phyloP scores from a whole-genome alignment of 1,284 basidiomycete species.

The Ceratorhiza oryzae-sativae region DNA sequence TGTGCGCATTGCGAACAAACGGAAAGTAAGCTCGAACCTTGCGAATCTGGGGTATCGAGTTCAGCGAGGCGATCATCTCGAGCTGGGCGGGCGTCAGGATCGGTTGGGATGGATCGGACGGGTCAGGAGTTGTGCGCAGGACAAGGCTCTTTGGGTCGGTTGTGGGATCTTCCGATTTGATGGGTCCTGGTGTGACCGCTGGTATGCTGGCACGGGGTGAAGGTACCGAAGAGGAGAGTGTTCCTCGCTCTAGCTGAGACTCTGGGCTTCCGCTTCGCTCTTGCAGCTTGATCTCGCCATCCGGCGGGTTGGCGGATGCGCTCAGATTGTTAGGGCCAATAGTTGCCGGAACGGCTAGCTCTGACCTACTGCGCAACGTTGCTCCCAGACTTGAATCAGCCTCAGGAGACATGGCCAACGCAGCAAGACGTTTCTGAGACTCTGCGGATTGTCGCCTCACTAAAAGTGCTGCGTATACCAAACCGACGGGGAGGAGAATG shows the following conservation, averaged over 20 bases:
- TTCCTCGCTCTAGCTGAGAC: slow-evolving; percentile 20
- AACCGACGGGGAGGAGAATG: slow-evolving; percentile 65
- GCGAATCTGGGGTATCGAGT: slow-evolving; percentile 67
- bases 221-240: slow-evolving; percentile 3
- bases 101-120: slow-evolving; percentile 50
- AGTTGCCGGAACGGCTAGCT: slow-evolving; percentile 61
- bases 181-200: neutral
- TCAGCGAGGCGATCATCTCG: slow-evolving; percentile 61
- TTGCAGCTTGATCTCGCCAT: neutral
- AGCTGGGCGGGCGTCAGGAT: slow-evolving; percentile 64
- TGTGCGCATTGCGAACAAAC: slow-evolving; percentile 68
- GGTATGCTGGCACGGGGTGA: neutral
- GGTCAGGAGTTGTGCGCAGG: slow-evolving; percentile 44
- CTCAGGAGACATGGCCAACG: slow-evolving; percentile 60
- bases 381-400: slow-evolving; percentile 59
- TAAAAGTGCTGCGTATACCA: slow-evolving; percentile 60
- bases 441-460: slow-evolving; percentile 61
- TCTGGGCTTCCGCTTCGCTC: slow-evolving; percentile 8
- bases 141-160: slow-evolving; percentile 16
- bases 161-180: slow-evolving; percentile 34
- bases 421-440: slow-evolving; percentile 66
- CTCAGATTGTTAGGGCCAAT: slow-evolving; percentile 42
- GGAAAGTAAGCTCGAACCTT: slow-evolving; percentile 71
- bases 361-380: slow-evolving; percentile 63
- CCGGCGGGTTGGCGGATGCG: neutral